Conservation (phyloP, 2,329 filamentous ascomycete genomes). For the Macroventuria anomochaeta region DNA sequence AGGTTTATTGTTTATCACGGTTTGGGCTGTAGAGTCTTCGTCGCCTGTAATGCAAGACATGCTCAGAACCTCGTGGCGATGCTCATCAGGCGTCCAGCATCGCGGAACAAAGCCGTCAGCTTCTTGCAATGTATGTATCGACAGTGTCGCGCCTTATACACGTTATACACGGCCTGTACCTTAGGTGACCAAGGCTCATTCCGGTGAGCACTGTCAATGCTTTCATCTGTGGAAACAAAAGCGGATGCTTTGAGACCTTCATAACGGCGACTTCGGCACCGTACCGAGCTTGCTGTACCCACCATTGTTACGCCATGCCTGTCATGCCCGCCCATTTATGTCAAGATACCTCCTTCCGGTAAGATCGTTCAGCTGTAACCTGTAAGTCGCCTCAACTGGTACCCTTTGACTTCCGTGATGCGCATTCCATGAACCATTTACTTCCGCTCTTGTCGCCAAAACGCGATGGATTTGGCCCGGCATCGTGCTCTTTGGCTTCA, state of each 20-base stretch:
- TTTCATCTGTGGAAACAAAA: background rate
- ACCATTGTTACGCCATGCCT: background rate
- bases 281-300: background rate
- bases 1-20: background rate
- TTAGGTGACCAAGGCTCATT: slow-evolving; percentile 3
- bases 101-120: background rate
- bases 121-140: background rate
- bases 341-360: background rate
- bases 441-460: too few relatives aligned
- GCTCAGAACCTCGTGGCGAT: background rate
- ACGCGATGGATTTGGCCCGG: too few relatives aligned
- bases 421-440: too few relatives aligned
- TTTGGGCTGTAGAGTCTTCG: too few relatives aligned
- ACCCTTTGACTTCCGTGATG: too few relatives aligned
- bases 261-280: background rate
- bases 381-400: background rate
- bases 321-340: background rate
- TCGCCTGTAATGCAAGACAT: too few relatives aligned
- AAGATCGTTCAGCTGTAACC: background rate
- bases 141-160: background rate
- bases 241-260: background rate
- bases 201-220: slow-evolving; percentile 3
- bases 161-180: background rate
- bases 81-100: background rate
- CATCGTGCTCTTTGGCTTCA: too few relatives aligned